Percentiles rank a stretch among this genome's conserved stretches.
These are phyloP conservation scores for Talaromyces sp. DNA, from an alignment of 2,329 filamentous ascomycete genomes.

Conservation along the genomic window DNA sequence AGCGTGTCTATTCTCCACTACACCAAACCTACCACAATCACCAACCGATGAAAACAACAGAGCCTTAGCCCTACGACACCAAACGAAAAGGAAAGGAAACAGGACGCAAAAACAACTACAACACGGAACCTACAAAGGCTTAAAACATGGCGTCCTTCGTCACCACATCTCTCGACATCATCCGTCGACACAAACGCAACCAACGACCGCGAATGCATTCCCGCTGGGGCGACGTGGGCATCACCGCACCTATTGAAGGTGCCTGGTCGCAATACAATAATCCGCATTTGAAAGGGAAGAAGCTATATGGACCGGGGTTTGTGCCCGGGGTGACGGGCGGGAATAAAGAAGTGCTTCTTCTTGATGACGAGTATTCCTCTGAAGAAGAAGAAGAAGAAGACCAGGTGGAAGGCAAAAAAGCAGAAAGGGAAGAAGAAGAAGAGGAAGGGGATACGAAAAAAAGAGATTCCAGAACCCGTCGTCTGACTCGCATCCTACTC, in stretches of 20 bases:
- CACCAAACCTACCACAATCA: neutral
- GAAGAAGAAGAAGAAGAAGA: neutral
- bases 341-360: conserved; percentile 9
- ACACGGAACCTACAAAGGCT: neutral
- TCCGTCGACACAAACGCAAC: conserved; percentile 24
- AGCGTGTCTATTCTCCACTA: neutral
- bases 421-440: neutral
- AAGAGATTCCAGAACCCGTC: conserved; percentile 9
- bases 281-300: conserved; percentile 18
- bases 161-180: conserved; percentile 25
- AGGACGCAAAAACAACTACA: neutral
- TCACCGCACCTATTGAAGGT: conserved; percentile 33
- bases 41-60: neutral
- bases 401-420: conserved; percentile 2
- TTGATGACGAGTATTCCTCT: conserved; percentile 7
- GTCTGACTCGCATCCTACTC: conserved; percentile 10
- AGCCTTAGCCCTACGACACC: neutral
- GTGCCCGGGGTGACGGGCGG: conserved; percentile 15
- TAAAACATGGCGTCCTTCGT: conserved; percentile 24
- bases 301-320: conserved; percentile 26
- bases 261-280: conserved; percentile 34
- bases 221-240: conserved; percentile 36
- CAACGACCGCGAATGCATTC: conserved; percentile 27
- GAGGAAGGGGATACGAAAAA: neutral
- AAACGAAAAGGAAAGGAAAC: neutral